These are phyloP conservation scores for Neofusicoccum cordaticola DNA, from an alignment of 2,329 filamentous ascomycete species.

Conservation along the genomic window DNA sequence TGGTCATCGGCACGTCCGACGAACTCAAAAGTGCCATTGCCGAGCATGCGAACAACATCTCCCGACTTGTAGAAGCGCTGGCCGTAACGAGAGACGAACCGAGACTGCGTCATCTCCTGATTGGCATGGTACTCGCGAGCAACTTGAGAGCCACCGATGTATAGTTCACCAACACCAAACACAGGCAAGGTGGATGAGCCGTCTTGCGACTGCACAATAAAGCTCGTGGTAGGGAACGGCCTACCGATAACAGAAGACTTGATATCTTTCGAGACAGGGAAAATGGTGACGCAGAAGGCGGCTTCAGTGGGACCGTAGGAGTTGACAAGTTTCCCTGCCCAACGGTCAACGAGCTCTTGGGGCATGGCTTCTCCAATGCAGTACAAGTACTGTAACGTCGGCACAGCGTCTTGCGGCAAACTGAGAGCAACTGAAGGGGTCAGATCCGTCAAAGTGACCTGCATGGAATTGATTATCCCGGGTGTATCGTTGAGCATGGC, in stretches of 20 bases:
- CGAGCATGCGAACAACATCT: conserved; percentile 38
- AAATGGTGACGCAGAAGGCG: conserved; percentile 47
- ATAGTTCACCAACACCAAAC: conserved; percentile 44
- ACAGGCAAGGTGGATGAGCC: conserved; percentile 34
- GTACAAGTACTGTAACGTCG: conserved; percentile 41
- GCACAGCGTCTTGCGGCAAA: conserved; percentile 31
- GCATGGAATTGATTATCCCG: conserved; percentile 33
- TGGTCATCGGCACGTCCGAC: conserved; percentile 39
- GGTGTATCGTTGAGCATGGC: conserved; percentile 39
- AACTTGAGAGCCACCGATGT: conserved; percentile 46
- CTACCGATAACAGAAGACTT: conserved; percentile 42
- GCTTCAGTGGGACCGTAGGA: conserved; percentile 46
- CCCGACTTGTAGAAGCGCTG: conserved; percentile 39
- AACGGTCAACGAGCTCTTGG: conserved; percentile 36
- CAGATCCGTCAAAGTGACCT: conserved; percentile 40
- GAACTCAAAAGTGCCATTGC: conserved; percentile 39
- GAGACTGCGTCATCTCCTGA: conserved; percentile 28
- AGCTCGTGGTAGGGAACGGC: conserved; percentile 41
- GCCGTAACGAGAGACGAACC: conserved; percentile 30
- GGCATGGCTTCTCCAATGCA: conserved; percentile 46
- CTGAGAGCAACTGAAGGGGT: conserved; percentile 43
- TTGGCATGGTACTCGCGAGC: conserved; percentile 45
- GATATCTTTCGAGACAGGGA: conserved; percentile 26
- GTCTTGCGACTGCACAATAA: conserved; percentile 34
- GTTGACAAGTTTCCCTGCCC: conserved; percentile 42